phyloP scores from a whole-genome alignment of 768 basidiomycete species.

The Porpolomopsis calyptriformis region DNA sequence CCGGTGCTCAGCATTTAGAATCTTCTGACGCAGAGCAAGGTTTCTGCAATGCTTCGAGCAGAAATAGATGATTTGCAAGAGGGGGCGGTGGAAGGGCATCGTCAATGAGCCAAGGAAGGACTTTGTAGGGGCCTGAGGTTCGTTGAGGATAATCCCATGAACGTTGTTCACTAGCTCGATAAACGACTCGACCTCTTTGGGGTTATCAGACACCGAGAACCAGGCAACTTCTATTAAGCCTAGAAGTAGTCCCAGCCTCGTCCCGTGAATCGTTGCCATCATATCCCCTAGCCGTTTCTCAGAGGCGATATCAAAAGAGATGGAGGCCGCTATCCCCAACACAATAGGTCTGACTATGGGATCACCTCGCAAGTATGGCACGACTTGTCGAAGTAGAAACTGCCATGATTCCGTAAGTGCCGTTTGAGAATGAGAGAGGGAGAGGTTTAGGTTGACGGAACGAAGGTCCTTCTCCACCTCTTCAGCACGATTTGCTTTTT shows the following conservation, averaged over 20 bases:
- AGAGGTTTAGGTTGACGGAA: constrained; percentile 81
- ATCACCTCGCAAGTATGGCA: constrained; percentile 56
- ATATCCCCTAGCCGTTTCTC: constrained; percentile 74
- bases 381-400: constrained; percentile 50
- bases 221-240: constrained; percentile 72
- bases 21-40: constrained; percentile 37
- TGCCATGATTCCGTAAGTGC: constrained; percentile 73
- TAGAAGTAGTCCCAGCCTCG: constrained; percentile 63
- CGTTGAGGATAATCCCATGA: constrained; percentile 57
- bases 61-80: constrained; percentile 76
- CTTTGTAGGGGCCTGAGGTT: constrained; percentile 59
- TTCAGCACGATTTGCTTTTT: constrained; percentile 33
- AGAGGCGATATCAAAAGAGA: constrained; percentile 54
- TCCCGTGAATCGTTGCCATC: constrained; percentile 72
- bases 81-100: constrained; percentile 65
- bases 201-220: constrained; percentile 51
- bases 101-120: constrained; percentile 60
- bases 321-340: constrained; percentile 45
- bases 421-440: constrained; percentile 70
- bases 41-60: constrained; percentile 53
- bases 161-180: constrained; percentile 51
- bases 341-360: constrained; percentile 42
- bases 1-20: constrained; percentile 50
- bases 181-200: constrained; percentile 47
- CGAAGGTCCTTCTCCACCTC: constrained; percentile 48